A percentile compares a stretch with the other conserved stretches of the same genome.
Evolutionary conservation across 1,284 basidiomycete genomes (phyloP).

Genomic region (Papiliotrema fonsecae): DNA sequence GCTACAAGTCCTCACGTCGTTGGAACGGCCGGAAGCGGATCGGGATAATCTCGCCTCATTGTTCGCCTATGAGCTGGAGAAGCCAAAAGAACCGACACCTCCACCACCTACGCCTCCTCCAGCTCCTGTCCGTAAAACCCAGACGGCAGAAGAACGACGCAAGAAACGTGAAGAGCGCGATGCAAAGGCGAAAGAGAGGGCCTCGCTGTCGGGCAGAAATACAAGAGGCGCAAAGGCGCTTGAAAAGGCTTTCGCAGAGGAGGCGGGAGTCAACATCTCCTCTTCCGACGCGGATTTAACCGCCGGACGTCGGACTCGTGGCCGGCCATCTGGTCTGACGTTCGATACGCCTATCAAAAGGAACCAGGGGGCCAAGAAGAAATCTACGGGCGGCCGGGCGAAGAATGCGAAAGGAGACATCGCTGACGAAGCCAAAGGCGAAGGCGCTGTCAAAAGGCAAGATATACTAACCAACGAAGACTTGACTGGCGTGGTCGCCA

Average conservation of each 20-base stretch:
- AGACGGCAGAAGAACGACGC: constrained; percentile 17
- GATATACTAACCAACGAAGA: no score
- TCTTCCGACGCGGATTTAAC: constrained; percentile 3
- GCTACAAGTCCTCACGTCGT: constrained; percentile 19
- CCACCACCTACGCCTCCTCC: constrained; percentile 49
- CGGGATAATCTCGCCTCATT: constrained; percentile 61
- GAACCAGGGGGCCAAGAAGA: no score
- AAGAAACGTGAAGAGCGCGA: constrained; percentile 18
- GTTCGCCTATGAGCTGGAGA: constrained; percentile 62
- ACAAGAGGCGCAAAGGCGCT: constrained; percentile 19
- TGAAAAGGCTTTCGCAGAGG: constrained; percentile 21
- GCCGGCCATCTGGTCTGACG: neutral
- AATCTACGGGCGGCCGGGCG: no score
- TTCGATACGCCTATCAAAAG: no score
- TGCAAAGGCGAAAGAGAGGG: neutral
- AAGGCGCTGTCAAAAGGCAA: no score
- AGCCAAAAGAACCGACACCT: constrained; percentile 57
- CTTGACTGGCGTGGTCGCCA: no score
- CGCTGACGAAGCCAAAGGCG: no score
- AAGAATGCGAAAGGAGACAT: no score
- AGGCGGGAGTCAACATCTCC: constrained; percentile 16
- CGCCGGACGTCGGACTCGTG: neutral
- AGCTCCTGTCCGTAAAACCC: constrained; percentile 38
- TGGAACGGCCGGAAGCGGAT: constrained; percentile 32
- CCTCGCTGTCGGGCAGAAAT: neutral